Percentiles rank a stretch among this genome's conserved stretches.
These are phyloP conservation scores for Desmodesmus armatus DNA, from an alignment of 139 green algal species.

Conservation along the genomic window DNA sequence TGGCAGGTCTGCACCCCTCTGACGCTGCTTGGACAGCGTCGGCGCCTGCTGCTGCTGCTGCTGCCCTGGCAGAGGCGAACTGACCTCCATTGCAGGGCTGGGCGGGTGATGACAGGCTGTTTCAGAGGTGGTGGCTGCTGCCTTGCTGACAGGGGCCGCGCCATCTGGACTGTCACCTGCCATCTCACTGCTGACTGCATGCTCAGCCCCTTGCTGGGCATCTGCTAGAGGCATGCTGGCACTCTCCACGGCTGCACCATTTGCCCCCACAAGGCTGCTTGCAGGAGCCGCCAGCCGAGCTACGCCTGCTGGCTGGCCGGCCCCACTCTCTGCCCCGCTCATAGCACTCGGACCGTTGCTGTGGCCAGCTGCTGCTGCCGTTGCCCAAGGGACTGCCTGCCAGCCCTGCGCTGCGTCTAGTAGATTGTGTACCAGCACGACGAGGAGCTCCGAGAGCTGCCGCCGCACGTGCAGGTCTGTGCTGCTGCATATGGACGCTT, in stretches of 20 bases:
- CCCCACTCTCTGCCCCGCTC: constrained; percentile 1
- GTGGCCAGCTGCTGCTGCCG: background rate
- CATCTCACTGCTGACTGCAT: constrained; percentile 1
- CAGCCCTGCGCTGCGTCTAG: constrained; percentile 23
- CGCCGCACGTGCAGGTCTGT: constrained; percentile 49
- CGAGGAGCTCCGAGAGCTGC: constrained; percentile 53
- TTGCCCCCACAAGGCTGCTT: background rate
- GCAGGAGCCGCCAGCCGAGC: background rate
- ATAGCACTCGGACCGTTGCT: background rate
- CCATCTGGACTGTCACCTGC: background rate
- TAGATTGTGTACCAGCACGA: constrained; percentile 47
- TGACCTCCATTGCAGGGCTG: constrained; percentile 29
- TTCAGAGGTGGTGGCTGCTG: background rate
- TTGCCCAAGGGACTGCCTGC: background rate
- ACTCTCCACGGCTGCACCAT: background rate
- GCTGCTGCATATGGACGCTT: constrained; percentile 29
- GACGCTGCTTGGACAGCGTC: constrained; percentile 9
- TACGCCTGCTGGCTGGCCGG: background rate
- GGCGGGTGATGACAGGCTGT: constrained; percentile 2
- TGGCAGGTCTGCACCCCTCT: background rate
- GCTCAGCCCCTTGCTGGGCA: background rate
- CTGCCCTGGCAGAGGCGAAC: background rate
- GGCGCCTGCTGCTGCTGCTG: background rate
- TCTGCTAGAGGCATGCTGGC: background rate
- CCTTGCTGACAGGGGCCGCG: background rate